Evolutionary conservation across 2,329 filamentous ascomycete genomes (phyloP), one percentile per base, ranked within the genome.

Genomic region (Nemania sp.): DNA sequence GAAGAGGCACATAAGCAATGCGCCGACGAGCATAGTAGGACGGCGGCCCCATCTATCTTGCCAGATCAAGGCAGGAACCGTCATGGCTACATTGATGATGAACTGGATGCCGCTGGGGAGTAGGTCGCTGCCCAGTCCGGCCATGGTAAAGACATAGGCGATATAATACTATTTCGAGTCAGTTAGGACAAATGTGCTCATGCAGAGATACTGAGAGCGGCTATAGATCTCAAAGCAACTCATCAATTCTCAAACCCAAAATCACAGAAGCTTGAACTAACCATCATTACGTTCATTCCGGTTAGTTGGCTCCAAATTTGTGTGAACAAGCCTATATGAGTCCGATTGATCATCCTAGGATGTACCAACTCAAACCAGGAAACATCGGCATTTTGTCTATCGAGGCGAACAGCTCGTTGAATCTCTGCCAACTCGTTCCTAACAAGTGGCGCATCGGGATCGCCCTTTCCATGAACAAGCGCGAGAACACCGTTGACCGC

Each of bases 51-150:
- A 90, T 50, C 79, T 77, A 62, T 94, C 89, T 63, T 92, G 81
- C 74, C 77, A 92, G 52, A 92, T 72, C 20, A 93, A 78, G 1
- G 89, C 89, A 0, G 88, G 87, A 3, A 92, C 69, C 0, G 90
- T 93, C 84, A 90, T 89, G 47, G 86, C 56, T 1, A 93, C 89
- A 69, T 92, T 92, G 75, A 93, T 90, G 63, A 91, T 78, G 68
- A 89, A 90, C 66, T 89, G 84, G 58, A 90, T 89, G 8, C 81
- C 83, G 15, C 84, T 87, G 6, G 86, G 80, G 39, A 89, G 70
- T 7, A 90, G 77, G 48, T 77, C 78, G 61, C 82, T 79, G 1
- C 70, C 73, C n/a, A 87, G 74, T 8, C 86, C 86, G 14, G 86
- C 86, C 87, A 90, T 90, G 9, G 77, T 77, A 68, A 90, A 89